Base-by-base conservation (phyloP, 257 asterid genomes). In the Lantana camara region DNA sequence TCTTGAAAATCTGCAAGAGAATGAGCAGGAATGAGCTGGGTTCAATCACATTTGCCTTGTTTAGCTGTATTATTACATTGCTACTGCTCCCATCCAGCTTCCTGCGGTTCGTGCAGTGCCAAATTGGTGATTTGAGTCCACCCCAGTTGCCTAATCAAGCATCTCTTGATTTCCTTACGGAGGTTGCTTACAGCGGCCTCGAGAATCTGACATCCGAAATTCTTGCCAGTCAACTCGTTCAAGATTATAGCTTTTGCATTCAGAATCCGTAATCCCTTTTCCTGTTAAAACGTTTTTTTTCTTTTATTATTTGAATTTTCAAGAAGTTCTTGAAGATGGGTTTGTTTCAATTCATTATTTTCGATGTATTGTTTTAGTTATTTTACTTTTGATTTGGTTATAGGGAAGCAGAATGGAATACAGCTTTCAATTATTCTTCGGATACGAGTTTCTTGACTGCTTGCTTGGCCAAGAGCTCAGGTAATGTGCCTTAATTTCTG, bases 371-470 rank as follows among this genome's bases (percentile, higher is more conserved):
- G 1, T 2, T 35, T 4, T 35, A 35, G 9, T 2, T 35, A 4
- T 35, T 35, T 35, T 35, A 35, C 11, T 35, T 35, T 35, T 35
- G 9, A 35, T 35, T 35, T 27, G 32, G 1, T 35, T 35, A 3
- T 35, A 88, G 96, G 81, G 78, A 82, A 66, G 78, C 75, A 60
- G 96, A 88, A 54, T 88, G 96, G 96, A 57, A 88, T 63, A 59
- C 66, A 49, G 89, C 96, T 60, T 88, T 88, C 68, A 81, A 88
- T 67, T 88, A 67, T 62, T 75, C 91, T 6, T 56, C 79, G 62
- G 82, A 88, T 69, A 60, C 82, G 81, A 74, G 82, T 40, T 88
- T 88, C 70, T 77, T 88, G 69, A 57, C 85, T 30, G 80, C 83
- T 73, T 88, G 96, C 83, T 40, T 85, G 61, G 83, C 79, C 72